A percentile compares a stretch with the other conserved stretches of the same genome.
phyloP scores from a whole-genome alignment of 2,329 filamentous ascomycete species.

The Alternaria arbusti region DNA sequence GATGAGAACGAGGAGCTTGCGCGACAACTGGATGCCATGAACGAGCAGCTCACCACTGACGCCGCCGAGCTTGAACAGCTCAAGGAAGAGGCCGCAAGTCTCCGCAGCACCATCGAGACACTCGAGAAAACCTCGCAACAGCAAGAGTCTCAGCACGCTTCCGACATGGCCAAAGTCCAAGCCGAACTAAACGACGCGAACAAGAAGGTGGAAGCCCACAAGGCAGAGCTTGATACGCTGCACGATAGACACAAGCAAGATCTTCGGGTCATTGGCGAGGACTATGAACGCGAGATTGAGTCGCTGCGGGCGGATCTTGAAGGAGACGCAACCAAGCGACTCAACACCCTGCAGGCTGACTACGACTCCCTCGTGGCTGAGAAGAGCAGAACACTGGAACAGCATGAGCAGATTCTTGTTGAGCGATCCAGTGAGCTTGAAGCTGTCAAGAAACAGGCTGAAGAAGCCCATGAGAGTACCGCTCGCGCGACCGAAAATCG shows the following conservation, averaged over 20 bases:
- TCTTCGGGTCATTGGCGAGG: slow-evolving; percentile 38
- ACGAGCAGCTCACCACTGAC: slow-evolving; percentile 42
- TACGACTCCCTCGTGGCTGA: slow-evolving; percentile 40
- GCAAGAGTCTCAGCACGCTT: slow-evolving; percentile 33
- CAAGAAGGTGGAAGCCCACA: slow-evolving; percentile 32
- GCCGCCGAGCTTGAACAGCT: slow-evolving; percentile 34
- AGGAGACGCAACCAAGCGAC: slow-evolving; percentile 43
- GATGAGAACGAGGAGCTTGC: slow-evolving; percentile 42
- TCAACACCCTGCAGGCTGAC: slow-evolving; percentile 41
- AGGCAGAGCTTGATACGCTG: slow-evolving; percentile 36
- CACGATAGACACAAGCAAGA: slow-evolving; percentile 38
- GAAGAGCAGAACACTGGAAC: slow-evolving; percentile 30
- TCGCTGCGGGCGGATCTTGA: slow-evolving; percentile 45
- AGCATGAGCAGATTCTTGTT: slow-evolving; percentile 29
- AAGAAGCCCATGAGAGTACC: slow-evolving; percentile 26
- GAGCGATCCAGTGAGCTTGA: slow-evolving; percentile 30
- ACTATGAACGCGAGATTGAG: slow-evolving; percentile 44
- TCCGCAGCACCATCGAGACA: slow-evolving; percentile 42
- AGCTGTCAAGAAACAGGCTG: slow-evolving; percentile 26
- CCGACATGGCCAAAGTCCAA: slow-evolving; percentile 29
- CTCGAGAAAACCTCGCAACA: slow-evolving; percentile 40
- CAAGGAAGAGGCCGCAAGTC: slow-evolving; percentile 36
- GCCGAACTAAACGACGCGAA: slow-evolving; percentile 35
- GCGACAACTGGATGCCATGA: slow-evolving; percentile 43
- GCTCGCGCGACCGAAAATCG: slow-evolving; percentile 32